These are phyloP conservation scores for Talaromyces sp. DNA, from an alignment of 2,329 filamentous ascomycete species.

Conservation along the genomic window DNA sequence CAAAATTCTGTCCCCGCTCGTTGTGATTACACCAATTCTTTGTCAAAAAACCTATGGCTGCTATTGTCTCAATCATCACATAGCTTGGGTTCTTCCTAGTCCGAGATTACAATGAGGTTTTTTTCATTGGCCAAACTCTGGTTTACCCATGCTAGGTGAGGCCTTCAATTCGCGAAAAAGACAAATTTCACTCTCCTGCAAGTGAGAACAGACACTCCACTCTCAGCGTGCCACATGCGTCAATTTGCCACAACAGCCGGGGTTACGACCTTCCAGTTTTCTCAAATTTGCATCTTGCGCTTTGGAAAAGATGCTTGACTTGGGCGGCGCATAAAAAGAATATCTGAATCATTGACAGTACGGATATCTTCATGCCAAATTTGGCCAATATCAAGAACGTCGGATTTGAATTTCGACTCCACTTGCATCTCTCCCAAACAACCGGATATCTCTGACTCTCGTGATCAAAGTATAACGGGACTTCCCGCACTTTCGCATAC, in stretches of 20 bases:
- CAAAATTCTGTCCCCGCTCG: conserved; percentile 12
- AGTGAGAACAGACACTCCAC: conserved; percentile 18
- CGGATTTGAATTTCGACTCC: conserved; percentile 40
- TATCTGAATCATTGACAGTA: neutral
- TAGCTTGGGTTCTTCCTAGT: neutral
- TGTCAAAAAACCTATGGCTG: conserved; percentile 2
- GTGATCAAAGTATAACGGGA: conserved; percentile 37
- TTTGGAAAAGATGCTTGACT: neutral
- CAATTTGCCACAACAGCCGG: conserved; percentile 30
- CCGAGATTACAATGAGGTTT: conserved; percentile 9
- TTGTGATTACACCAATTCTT: neutral
- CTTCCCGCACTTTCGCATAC: conserved; percentile 32
- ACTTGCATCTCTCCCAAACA: conserved; percentile 34
- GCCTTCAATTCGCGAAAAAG: conserved; percentile 6
- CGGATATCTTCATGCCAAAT: neutral
- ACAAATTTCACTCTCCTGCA: conserved; percentile 16
- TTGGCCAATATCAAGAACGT: conserved; percentile 29
- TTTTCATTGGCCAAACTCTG: conserved; percentile 14
- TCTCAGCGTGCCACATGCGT: conserved; percentile 23
- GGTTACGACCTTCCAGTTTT: conserved; percentile 22
- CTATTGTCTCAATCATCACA: conserved; percentile 1
- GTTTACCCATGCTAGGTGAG: conserved; percentile 14
- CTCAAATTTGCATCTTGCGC: neutral
- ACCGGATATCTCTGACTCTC: conserved; percentile 37
- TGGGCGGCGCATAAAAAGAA: neutral